Evolutionary conservation across 1,139 yeast genomes (phyloP), one percentile per base, ranked within the genome.

Genomic region (Pichia sp.): DNA sequence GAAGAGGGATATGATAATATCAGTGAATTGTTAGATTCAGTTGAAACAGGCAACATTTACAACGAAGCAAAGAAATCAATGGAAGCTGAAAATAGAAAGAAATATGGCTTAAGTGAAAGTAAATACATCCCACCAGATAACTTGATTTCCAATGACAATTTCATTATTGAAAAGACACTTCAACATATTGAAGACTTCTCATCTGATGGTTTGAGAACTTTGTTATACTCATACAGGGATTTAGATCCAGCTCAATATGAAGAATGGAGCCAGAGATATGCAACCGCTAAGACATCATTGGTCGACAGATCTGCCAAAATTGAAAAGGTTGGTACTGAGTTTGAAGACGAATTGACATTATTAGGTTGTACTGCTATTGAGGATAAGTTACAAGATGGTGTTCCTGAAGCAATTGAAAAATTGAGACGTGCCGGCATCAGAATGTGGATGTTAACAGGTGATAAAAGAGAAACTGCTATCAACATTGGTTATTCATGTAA

Each of bases 371-470:
- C 98, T 3, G 99, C 98, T 0, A 93, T 94, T 54, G 99, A 94
- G 65, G 99, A 94, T 62, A 94, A 93, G 62, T 73, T 94, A 40
- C 99, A 94, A 67, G 87, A 85, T 38, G 99, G 99, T 12, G 99
- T 94, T 1, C 85, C 97, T 22, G 96, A 90, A 50, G 81, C 98
- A 0, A 91, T 93, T 53, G 97, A 90, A 50, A 90, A 89, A 61
- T 75, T 94, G 35, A 79, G 96, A 58, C 75, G 96, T 52, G 99
- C 99, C 0, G 96, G 96, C 5, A 90, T 93, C 49, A 88, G 85
- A 61, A 69, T 94, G 72, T 93, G 99, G 99, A 93, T 93, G 97
- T 73, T 93, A 50, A 93, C 99, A 0, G 99, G 99, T 45, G 99
- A 93, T 63, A 93, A 93, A 62, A 75, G 97, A 51, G 99, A 94